Evolutionary conservation across 345 rosid genomes (phyloP), one percentile per base, ranked within the genome.

Genomic region (Carallia pectinifolia): DNA sequence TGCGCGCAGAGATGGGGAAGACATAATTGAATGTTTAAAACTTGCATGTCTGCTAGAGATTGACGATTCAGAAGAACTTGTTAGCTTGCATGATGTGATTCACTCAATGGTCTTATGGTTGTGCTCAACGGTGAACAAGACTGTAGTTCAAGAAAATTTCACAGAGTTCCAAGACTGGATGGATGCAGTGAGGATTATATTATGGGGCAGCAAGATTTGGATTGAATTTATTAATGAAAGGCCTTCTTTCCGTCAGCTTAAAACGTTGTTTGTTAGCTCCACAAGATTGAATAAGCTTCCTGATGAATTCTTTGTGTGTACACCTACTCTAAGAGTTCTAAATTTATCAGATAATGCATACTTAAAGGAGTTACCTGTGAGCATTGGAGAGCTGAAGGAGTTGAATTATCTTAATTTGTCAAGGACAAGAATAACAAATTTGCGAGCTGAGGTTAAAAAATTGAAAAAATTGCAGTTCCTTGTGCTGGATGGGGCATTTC

Each of bases 21-120:
- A 3, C 15, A 16, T 72, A 0, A 30, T 77, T 36, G 69, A 38
- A 5, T 61, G n/a, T 12, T 56, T 77, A 40, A 72, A 63, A 65
- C 54, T 10, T n/a, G 67, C 84, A 2, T 62, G 71, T 64, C 52
- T 80, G 5, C 19, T 83, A 4, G 78, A 77, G 33, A 59, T 1
- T 29, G 52, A 53, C 7, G 8, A 19, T 17, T n/a, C 67, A 7
- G 60, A 48, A 8, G 2, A 9, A 1, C 0, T 19, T 61, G 47
- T 71, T 1, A 71, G 61, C 39, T 76, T 79, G 81, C 85, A 79
- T 33, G 81, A 79, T 2, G 16, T 79, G 1, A 6, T 82, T 33
- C 74, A 66, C 0, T 73, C 71, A 34, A 76, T 76, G 82, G 74
- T 79, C 1, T 54, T 65, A 10, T 76, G 76, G 72, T 7, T 72